Base-by-base conservation (phyloP, 75 land plant genomes). In the Cryptomeria japonica region DNA sequence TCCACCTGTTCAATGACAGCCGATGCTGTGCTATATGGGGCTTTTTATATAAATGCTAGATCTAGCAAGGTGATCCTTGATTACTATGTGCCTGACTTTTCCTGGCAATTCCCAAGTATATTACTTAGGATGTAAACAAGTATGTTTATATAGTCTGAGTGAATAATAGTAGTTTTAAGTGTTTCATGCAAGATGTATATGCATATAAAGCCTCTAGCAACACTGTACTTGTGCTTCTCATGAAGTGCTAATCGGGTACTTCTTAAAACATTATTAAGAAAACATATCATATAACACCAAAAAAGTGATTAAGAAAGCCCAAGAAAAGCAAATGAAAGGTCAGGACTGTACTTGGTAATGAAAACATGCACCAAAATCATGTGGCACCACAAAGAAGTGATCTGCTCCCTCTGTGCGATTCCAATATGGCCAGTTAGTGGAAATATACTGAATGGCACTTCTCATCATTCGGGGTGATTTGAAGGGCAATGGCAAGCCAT, bases 371-470 rank as follows among this genome's bases (percentile, higher is more conserved):
- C 93, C 97, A 93, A 95, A 96, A 80, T 96, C 97, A 92, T 96
- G 97, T 16, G 97, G 96, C 44, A 93, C 96, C 36, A 96, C 89
- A 61, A 97, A 97, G 85, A 97, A 95, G 87, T 97, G 98, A 87
- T 97, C 97, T 72, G 97, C 96, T 36, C 98, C 98, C 85, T 94
- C 97, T 13, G 98, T 94, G 37, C 97, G 91, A 87, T 97, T 97
- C 98, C 98, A 97, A 80, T 93, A 96, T 31, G 98, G 97, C 96
- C 96, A 97, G 73, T 92, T 89, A 1, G 90, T 90, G 58, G 97
- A 91, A 37, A 96, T 94, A 78, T 92, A 92, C 72, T 91, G 95
- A 49, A 96, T 95, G 2, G 97, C 97, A 91, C 95, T 94, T 85
- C 97, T 91, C 97, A 96, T 96, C 93, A 96, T 94, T 34, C 97